These are phyloP conservation scores for Panellus pusillus DNA, from an alignment of 768 basidiomycete species.

Conservation along the genomic window DNA sequence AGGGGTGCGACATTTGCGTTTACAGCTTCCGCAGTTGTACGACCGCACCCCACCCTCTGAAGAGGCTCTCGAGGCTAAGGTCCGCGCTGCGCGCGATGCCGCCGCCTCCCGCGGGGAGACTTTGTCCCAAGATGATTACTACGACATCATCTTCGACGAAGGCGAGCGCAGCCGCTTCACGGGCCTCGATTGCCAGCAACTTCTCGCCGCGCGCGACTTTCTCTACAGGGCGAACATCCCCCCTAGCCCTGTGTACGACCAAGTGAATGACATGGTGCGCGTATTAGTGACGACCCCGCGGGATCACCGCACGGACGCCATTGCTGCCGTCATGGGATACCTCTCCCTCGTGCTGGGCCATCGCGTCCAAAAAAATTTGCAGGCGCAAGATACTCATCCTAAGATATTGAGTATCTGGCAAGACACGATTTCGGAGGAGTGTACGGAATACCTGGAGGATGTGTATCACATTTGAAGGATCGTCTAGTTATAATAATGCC, in stretches of 20 bases:
- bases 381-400: conserved; percentile 13
- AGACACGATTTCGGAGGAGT: conserved; percentile 15
- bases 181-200: conserved; percentile 19
- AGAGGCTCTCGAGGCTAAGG: conserved; percentile 9
- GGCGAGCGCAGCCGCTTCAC: conserved; percentile 15
- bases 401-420: conserved; percentile 20
- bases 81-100: conserved; percentile 1
- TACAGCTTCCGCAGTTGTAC: conserved; percentile 15
- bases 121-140: conserved; percentile 14
- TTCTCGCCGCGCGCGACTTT: conserved; percentile 23
- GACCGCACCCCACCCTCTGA: conserved; percentile 1
- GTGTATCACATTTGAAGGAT: background rate
- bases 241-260: background rate
- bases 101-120: background rate
- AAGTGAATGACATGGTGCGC: background rate
- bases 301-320: conserved; percentile 24
- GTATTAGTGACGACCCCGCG: conserved; percentile 25
- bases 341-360: conserved; percentile 13
- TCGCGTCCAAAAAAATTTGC: conserved; percentile 6
- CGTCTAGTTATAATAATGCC: no score
- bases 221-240: background rate
- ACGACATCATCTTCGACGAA: conserved; percentile 18
- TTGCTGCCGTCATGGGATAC: conserved; percentile 21
- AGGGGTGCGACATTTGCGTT: conserved; percentile 1
- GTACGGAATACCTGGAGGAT: conserved; percentile 17